Percentiles rank a stretch among this genome's conserved stretches.
These are phyloP conservation scores for Pythium aquatile DNA, from an alignment of 352 stramenopile genomes.

Conservation along the genomic window DNA sequence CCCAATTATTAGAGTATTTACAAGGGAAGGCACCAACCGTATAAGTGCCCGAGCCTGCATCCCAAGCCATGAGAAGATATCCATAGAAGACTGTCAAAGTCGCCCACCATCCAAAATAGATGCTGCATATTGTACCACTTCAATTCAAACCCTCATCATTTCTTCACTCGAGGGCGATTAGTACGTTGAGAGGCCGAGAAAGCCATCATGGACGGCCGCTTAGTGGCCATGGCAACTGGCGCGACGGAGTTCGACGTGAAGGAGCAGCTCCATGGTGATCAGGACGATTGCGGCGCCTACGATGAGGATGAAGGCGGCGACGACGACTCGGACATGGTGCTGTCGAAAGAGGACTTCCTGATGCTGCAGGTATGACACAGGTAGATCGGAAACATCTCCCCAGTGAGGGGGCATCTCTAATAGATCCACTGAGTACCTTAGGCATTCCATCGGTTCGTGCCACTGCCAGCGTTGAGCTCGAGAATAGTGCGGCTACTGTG, in stretches of 20 bases:
- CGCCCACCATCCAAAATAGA: neutral
- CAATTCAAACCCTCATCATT: neutral
- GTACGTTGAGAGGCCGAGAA: neutral
- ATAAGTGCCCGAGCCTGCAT: neutral
- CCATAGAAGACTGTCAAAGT: neutral
- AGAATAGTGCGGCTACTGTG: constrained; percentile 52
- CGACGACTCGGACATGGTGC: constrained; percentile 35
- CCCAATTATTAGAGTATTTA: constrained; percentile 1
- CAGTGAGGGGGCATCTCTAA: neutral
- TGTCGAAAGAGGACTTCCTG: constrained; percentile 54
- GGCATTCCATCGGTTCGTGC: constrained; percentile 52
- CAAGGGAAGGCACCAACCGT: neutral
- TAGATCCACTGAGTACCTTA: neutral
- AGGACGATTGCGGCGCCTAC: neutral
- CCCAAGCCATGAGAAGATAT: neutral
- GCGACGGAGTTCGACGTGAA: neutral
- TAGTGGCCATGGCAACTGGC: neutral
- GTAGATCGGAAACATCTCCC: no score
- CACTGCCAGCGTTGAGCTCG: constrained; percentile 47
- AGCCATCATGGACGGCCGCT: constrained; percentile 14
- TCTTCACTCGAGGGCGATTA: neutral
- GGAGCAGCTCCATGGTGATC: constrained; percentile 6
- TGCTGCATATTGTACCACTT: neutral
- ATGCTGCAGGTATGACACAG: constrained; percentile 35
- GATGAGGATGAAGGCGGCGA: constrained; percentile 14